Conservation (phyloP, 371 early-diverging fungal genomes). For the Actinomucor elegans region DNA sequence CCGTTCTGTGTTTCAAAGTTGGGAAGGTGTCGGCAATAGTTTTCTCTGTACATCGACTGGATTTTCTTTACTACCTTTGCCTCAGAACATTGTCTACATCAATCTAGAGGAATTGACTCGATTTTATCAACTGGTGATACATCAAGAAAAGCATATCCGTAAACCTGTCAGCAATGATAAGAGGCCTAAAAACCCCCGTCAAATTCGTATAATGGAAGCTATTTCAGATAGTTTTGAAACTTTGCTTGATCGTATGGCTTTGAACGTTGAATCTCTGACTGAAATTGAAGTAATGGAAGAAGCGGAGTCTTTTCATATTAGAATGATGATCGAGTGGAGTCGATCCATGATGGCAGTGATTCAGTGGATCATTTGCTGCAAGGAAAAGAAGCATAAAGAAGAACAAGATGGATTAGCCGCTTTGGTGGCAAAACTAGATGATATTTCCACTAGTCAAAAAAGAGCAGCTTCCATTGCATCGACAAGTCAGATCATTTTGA, state of each 20-base stretch:
- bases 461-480: not conserved
- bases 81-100: not conserved
- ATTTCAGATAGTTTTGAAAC: slow-evolving; percentile 43
- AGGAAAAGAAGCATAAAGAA: slow-evolving; percentile 5
- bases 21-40: slow-evolving; percentile 50
- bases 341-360: slow-evolving; percentile 30
- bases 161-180: not conserved
- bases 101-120: slow-evolving; percentile 14
- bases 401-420: slow-evolving; percentile 11
- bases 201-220: slow-evolving; percentile 21
- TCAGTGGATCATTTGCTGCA: slow-evolving; percentile 33
- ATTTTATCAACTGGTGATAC: slow-evolving; percentile 16
- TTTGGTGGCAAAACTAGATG: not conserved
- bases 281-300: slow-evolving; percentile 14
- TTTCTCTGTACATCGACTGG: slow-evolving; percentile 12
- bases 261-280: slow-evolving; percentile 28
- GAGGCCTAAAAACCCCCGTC: slow-evolving; percentile 1
- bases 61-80: not conserved
- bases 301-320: slow-evolving; percentile 9
- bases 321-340: slow-evolving; percentile 39
- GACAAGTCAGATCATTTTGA: slow-evolving; percentile 23
- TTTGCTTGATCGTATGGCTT: slow-evolving; percentile 36
- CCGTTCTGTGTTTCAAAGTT: slow-evolving; percentile 42
- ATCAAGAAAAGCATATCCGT: not conserved
- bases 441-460: not conserved